Conservation (phyloP, 1,284 basidiomycete genomes). For the Trichosporon asahii region DNA sequence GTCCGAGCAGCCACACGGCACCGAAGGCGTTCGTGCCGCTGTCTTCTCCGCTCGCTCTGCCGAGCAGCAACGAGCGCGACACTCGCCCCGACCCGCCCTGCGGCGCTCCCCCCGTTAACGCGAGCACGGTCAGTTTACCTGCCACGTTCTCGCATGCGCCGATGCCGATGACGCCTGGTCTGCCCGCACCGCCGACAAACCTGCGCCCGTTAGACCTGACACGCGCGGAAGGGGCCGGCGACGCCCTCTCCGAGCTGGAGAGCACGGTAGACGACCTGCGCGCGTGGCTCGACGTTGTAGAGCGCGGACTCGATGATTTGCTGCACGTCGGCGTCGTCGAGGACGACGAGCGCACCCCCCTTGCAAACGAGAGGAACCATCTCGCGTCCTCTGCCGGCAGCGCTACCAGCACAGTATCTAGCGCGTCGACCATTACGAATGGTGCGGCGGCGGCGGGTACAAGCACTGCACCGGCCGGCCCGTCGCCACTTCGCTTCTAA, state of each 20-base stretch:
- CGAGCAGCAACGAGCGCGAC: slow-evolving; percentile 4
- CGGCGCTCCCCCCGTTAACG: not conserved
- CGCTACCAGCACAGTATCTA: not conserved
- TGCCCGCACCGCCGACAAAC: not conserved
- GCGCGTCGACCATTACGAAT: not conserved
- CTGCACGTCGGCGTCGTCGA: slow-evolving; percentile 43
- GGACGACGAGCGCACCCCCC: slow-evolving; percentile 15
- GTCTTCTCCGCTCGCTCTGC: slow-evolving; percentile 51
- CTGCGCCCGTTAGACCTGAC: slow-evolving; percentile 20
- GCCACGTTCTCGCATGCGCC: slow-evolving; percentile 13
- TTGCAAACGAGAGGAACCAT: not conserved
- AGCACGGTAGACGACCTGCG: slow-evolving; percentile 73
- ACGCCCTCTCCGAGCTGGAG: slow-evolving; percentile 64
- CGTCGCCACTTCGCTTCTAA: not conserved
- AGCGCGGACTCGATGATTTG: slow-evolving; percentile 65
- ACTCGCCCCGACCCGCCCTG: not conserved
- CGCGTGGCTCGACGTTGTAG: slow-evolving; percentile 74
- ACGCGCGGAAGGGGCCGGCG: slow-evolving; percentile 12
- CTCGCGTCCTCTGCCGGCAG: not conserved
- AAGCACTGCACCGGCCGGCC: not conserved
- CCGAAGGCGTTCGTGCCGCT: slow-evolving; percentile 51
- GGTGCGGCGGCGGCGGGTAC: not conserved
- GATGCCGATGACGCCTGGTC: not conserved
- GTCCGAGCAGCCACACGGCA: slow-evolving; percentile 58
- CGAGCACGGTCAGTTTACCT: not conserved